Evolutionary conservation across 2,329 filamentous ascomycete genomes (phyloP).

Genomic region (Teratosphaeria nubilosa): DNA sequence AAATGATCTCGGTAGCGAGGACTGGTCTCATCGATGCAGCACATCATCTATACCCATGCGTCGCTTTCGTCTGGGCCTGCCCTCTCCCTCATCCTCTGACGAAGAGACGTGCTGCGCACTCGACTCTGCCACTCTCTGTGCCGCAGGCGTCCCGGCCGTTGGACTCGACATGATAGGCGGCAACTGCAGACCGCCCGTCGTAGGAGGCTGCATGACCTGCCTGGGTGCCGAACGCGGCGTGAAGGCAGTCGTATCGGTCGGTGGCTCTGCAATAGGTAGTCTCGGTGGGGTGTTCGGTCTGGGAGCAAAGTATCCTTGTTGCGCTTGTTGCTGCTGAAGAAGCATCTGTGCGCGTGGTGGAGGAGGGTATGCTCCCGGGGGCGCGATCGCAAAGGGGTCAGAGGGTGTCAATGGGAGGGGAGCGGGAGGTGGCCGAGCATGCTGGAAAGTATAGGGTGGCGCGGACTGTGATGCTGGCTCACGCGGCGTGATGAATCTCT

Average conservation of each 20-base stretch:
- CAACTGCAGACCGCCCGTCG: slow-evolving; percentile 11
- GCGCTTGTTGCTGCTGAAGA: slow-evolving; percentile 6
- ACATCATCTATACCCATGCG: slow-evolving; percentile 25
- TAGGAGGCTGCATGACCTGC: slow-evolving; percentile 5
- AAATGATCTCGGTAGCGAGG: neutral
- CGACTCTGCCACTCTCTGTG: neutral
- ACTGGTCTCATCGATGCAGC: slow-evolving; percentile 15
- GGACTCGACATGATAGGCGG: slow-evolving; percentile 15
- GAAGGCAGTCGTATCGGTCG: slow-evolving; percentile 16
- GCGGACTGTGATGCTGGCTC: slow-evolving; percentile 8
- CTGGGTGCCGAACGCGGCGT: slow-evolving; percentile 10
- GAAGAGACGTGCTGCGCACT: slow-evolving; percentile 4
- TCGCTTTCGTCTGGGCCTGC: slow-evolving; percentile 18
- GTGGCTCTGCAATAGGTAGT: slow-evolving; percentile 14
- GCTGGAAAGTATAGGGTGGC: slow-evolving; percentile 5
- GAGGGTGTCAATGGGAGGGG: neutral
- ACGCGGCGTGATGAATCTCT: slow-evolving; percentile 2
- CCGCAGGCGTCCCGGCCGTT: neutral
- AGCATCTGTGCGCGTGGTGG: neutral
- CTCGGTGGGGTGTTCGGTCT: slow-evolving; percentile 5
- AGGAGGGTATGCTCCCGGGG: neutral
- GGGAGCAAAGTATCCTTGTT: slow-evolving; percentile 3
- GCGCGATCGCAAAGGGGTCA: neutral
- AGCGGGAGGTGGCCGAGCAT: slow-evolving; percentile 7
- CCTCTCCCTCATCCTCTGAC: slow-evolving; percentile 13